Evolutionary conservation across 257 asterid species (phyloP).

Genomic region (Sherardia arvensis): DNA sequence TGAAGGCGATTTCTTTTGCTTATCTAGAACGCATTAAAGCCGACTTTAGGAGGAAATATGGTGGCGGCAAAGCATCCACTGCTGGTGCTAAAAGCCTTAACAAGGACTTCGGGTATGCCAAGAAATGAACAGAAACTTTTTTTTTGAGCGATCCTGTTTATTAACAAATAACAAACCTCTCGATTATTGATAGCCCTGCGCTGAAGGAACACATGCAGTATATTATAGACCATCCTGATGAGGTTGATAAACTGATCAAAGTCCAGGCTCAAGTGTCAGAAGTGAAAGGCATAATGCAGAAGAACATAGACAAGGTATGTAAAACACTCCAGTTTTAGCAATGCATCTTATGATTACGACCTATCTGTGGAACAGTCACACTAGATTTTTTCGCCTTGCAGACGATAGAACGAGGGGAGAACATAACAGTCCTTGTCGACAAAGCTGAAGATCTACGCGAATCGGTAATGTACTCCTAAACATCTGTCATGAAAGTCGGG

Average conservation of each 20-base stretch:
- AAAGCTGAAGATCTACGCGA: constrained; percentile 72
- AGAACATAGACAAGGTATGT: constrained; percentile 79
- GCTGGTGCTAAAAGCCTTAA: constrained; percentile 83
- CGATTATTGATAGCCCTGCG: constrained; percentile 40
- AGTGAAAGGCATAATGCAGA: constrained; percentile 79
- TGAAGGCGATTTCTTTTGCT: constrained; percentile 83
- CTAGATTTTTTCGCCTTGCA: constrained; percentile 17
- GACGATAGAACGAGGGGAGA: constrained; percentile 71
- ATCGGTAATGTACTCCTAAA: constrained; percentile 32
- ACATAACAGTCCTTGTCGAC: constrained; percentile 48
- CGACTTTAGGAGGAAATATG: constrained; percentile 83
- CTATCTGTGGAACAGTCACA: not conserved
- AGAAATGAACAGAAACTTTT: not conserved
- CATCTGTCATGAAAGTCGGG: too few relatives aligned
- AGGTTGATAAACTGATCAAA: constrained; percentile 81
- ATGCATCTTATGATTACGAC: not conserved
- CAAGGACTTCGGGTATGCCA: constrained; percentile 77
- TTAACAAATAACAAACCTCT: not conserved
- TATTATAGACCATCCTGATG: constrained; percentile 80
- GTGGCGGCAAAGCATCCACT: constrained; percentile 93
- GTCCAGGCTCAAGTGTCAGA: constrained; percentile 90
- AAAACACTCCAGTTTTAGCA: constrained; percentile 1
- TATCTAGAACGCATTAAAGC: constrained; percentile 77
- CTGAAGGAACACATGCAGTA: constrained; percentile 94
- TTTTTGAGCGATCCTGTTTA: not conserved